phyloP scores from a whole-genome alignment of 192 early-diverging fungal genomes.

The Coemansia sp. region DNA sequence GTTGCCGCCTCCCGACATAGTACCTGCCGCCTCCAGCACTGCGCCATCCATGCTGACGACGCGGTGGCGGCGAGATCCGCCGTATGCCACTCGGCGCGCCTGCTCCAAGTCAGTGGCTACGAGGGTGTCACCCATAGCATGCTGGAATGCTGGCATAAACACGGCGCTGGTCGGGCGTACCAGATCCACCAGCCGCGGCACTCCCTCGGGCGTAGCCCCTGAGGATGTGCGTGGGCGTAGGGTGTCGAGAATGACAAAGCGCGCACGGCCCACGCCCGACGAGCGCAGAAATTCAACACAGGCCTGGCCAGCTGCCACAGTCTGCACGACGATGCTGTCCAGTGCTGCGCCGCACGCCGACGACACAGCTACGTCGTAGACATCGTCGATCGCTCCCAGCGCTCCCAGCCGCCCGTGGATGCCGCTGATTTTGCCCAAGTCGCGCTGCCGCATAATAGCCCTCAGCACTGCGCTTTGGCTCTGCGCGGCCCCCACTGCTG shows the following conservation, averaged over 20 bases:
- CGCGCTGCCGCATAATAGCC: slow-evolving; percentile 67
- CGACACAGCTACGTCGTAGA: slow-evolving; percentile 94
- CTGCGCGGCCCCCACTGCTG: slow-evolving; percentile 62
- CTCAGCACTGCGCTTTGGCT: slow-evolving; percentile 67
- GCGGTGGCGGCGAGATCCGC: slow-evolving; percentile 68
- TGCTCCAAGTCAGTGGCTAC: slow-evolving; percentile 79
- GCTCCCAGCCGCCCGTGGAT: slow-evolving; percentile 90
- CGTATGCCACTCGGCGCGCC: slow-evolving; percentile 88
- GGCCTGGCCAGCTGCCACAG: slow-evolving; percentile 78
- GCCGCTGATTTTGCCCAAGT: slow-evolving; percentile 71
- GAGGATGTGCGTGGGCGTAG: slow-evolving; percentile 56
- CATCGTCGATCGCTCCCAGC: slow-evolving; percentile 90
- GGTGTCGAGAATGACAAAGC: slow-evolving; percentile 81
- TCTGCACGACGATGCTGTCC: slow-evolving; percentile 89
- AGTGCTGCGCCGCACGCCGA: slow-evolving; percentile 76
- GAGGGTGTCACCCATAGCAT: slow-evolving; percentile 81
- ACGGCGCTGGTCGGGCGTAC: slow-evolving; percentile 71
- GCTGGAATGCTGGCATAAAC: slow-evolving; percentile 84
- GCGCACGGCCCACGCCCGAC: slow-evolving; percentile 83
- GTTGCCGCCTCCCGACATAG: slow-evolving; percentile 90
- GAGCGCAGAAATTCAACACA: slow-evolving; percentile 88
- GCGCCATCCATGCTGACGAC: slow-evolving; percentile 94
- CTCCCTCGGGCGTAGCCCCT: slow-evolving; percentile 72
- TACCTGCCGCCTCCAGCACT: slow-evolving; percentile 86
- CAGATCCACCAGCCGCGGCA: slow-evolving; percentile 88